Conservation (phyloP, 2,329 filamentous ascomycete species). For the Sporothrix euskadiensis region DNA sequence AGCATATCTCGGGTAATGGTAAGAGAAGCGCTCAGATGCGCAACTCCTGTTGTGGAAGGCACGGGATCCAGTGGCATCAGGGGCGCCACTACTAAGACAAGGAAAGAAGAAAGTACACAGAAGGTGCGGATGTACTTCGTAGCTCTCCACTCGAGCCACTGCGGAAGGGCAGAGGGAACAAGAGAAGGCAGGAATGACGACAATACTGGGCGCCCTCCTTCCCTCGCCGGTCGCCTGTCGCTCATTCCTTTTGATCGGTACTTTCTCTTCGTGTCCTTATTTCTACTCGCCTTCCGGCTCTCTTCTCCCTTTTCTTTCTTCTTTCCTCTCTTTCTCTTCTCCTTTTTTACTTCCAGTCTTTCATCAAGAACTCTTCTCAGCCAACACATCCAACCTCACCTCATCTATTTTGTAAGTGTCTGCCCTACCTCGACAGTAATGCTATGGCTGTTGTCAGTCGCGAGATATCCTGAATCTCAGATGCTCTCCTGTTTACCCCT, state of each 20-base stretch:
- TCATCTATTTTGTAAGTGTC: slow-evolving; percentile 2
- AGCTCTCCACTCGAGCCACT: background rate
- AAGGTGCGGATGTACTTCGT: background rate
- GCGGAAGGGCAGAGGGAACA: background rate
- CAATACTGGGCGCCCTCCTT: background rate
- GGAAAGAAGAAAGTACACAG: background rate
- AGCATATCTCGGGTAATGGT: background rate
- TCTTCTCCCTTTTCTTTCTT: background rate
- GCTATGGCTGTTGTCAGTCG: background rate
- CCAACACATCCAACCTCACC: slow-evolving; percentile 16
- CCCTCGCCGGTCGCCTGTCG: background rate
- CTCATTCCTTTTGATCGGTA: slow-evolving; percentile 10
- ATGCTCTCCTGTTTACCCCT: background rate
- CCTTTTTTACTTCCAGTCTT: background rate
- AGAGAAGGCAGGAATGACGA: slow-evolving; percentile 18
- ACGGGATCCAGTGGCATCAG: slow-evolving; percentile 4
- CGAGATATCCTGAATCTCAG: background rate
- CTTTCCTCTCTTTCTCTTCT: background rate
- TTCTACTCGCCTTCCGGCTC: slow-evolving; percentile 7
- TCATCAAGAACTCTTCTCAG: background rate
- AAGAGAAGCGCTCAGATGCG: background rate
- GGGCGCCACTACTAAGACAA: slow-evolving; percentile 8
- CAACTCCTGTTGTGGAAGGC: slow-evolving; percentile 8
- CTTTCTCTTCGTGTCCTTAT: slow-evolving; percentile 4
- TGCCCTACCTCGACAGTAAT: background rate